Base-by-base conservation (phyloP, 2,329 filamentous ascomycete species). In the Thielaviopsis euricoi region DNA sequence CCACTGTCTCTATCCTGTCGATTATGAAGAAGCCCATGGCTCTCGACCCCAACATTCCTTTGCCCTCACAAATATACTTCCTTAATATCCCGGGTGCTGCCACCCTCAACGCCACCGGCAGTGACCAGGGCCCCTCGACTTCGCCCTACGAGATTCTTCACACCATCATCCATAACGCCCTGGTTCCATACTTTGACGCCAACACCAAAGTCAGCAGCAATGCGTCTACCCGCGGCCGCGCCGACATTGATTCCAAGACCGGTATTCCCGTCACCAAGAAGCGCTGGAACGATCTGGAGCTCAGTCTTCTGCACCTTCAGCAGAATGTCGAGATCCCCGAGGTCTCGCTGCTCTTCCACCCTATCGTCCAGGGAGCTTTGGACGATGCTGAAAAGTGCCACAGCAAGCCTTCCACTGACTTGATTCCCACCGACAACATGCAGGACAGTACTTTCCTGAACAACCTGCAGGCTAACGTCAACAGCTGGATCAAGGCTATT, bases 241-340 rank as follows among this genome's bases (percentile, higher is more conserved):
- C 86, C 21, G 90, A 97, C 66, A 83, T 87, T 55, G 93, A 97
- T 67, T 83, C 87, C 51, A 94, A 95, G 74, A 95, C 89, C 19
- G 93, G 93, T 61, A 90, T 98, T 62, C 89, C 93, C 17, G 89
- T 91, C n/a, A 91, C 93, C 21, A 95, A 95, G 76, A 95, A 95
- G 79, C 88, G 89, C 67, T 85, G 97, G 69, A 93, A 91, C 55
- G 94, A 99, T 69, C 73, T 99, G 64, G 90, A 95, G 69, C 77
- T 95, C 64, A 93, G 86, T 64, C 74, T 99, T 66, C 78, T 89
- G 59, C 91, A 98, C 67, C 76, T 98, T 57, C 90, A 96, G 71
- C 90, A 98, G 70, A 97, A 98, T 71, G 89, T 95, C 58, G 94
- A 98, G 70, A 97, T 99, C 56, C 93, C 93, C 21, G 89, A 95